Evolutionary conservation across 495 filamentous ascomycete species (phyloP).

Genomic region (Penicillium ochrochloron): DNA sequence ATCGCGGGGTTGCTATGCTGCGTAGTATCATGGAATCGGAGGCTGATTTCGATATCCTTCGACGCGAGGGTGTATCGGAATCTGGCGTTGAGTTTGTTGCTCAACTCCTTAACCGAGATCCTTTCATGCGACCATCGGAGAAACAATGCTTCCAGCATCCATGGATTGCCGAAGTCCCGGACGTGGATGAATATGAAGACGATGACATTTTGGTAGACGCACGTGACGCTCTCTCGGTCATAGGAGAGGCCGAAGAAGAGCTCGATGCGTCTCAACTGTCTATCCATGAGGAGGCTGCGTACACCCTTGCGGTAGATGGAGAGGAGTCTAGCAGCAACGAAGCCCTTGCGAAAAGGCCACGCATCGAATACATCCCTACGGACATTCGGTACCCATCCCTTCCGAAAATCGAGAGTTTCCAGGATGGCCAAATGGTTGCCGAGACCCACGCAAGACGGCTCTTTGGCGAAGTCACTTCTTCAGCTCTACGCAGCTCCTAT

Average conservation of each 20-base stretch:
- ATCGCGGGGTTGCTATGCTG: slow-evolving; percentile 67
- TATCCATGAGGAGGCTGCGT: slow-evolving; percentile 43
- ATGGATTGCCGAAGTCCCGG: slow-evolving; percentile 63
- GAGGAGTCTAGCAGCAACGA: slow-evolving; percentile 40
- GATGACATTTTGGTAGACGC: slow-evolving; percentile 56
- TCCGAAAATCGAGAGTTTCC: slow-evolving; percentile 48
- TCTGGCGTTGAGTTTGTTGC: slow-evolving; percentile 72
- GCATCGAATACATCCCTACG: slow-evolving; percentile 36
- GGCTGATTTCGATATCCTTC: slow-evolving; percentile 64
- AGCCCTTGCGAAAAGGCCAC: slow-evolving; percentile 46
- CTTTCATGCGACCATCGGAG: slow-evolving; percentile 69
- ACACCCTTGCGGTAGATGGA: slow-evolving; percentile 29
- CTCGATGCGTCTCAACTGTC: slow-evolving; percentile 71
- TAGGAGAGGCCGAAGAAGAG: slow-evolving; percentile 54
- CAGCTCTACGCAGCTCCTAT: slow-evolving; percentile 69
- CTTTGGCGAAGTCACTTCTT: slow-evolving; percentile 80
- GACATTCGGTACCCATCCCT: slow-evolving; percentile 50
- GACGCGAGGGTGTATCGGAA: slow-evolving; percentile 59
- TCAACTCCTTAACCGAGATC: slow-evolving; percentile 75
- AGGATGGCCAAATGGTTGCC: slow-evolving; percentile 35
- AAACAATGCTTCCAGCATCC: slow-evolving; percentile 63
- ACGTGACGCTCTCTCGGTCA: slow-evolving; percentile 49
- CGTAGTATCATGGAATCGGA: slow-evolving; percentile 78
- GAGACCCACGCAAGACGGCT: slow-evolving; percentile 55
- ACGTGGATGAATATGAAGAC: slow-evolving; percentile 50